Evolutionary conservation across 2,329 filamentous ascomycete genomes (phyloP), one percentile per base, ranked within the genome.

Genomic region (Aureobasidium sp.): DNA sequence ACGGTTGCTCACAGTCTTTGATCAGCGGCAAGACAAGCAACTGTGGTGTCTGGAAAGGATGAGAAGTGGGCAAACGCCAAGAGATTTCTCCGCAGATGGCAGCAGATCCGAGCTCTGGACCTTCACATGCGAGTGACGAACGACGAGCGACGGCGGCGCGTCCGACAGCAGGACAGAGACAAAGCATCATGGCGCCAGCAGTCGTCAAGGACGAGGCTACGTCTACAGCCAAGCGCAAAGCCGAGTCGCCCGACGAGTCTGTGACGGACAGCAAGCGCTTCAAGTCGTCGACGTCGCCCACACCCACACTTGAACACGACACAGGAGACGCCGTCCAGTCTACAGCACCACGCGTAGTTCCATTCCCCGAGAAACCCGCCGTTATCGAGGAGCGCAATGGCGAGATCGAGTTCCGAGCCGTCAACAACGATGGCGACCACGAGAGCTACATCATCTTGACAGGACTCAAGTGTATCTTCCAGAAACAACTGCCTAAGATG

Each of bases 401-500:
- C 70, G 90, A 96, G 66, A 97, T 99, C 68, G 91, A 97, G 74
- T 97, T 97, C 74, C 87, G 92, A 51, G 94, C 97, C 7, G 94
- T 99, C 69, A 97, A 97, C 80, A 99, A 99, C 72, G 94, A 99
- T 71, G 89, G 89, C 69, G 82, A 86, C 41, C 84, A 88, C 66
- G 91, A 96, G 70, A 95, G 90, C 71, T 86, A 92, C 67, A 95
- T 97, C 71, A 95, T 99, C 68, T 81, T 99, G 63, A 97, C 93
- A 0, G 94, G 94, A 14, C 80, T 99, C 61, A 99, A 97, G 73
- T 96, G 92, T 72, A 95, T 99, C 66, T 97, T 99, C 70, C 94
- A 99, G 73, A 97, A 97, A 69, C 94, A 99, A 72, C 81, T 99
- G 6, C 94, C 94, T 0, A 97, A 97, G 76, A 99, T 99, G 94